Base-by-base conservation (phyloP, 331 rosid genomes). In the Phaseolus coccineus region DNA sequence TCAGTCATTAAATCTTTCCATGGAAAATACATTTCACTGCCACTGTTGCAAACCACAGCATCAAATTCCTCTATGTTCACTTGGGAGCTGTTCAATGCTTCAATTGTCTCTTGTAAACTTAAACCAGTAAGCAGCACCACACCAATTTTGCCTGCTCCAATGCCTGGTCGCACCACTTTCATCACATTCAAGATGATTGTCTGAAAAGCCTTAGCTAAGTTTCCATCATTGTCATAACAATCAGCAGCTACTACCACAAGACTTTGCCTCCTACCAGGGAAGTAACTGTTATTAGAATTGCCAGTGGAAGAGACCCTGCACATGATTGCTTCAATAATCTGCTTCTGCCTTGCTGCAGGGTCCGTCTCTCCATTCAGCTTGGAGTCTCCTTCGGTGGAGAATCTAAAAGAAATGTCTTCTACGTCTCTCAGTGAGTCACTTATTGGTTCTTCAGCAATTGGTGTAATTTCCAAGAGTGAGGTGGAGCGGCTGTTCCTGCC, bases 21-120 rank as follows among this genome's bases (percentile, higher is more conserved):
- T 14, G 97, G 96, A 73, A 88, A 92, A 70, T 89, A 92, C 86
- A 92, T 82, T 78, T 92, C 97, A 84, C 93, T 86, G 69, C 97
- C 97, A 77, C 91, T 92, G 67, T 80, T 86, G 76, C 96, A 92
- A 73, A 85, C 96, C 71, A 90, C 8, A 19, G 92, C 92, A 80
- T 92, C 97, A 40, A 92, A 90, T 48, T 90, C 94, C 74, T 89
- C 90, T 68, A 84, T 56, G 76, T 85, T 90, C 56, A 83, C 84
- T 70, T 89, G 87, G 80, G 73, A 80, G 66, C 73, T 66, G 86
- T 76, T 87, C 53, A 90, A 78, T 70, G 88, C 84, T 77, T 90
- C 88, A 30, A 82, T 33, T 25, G 93, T 86, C 85, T 92, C 97
- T 79, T 79, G 85, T 50, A 92, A 86, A 67, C 86, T 87, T 30